These are phyloP conservation scores for Pseudozyma thailandica DNA, from an alignment of 1,284 basidiomycete species.

Conservation along the genomic window DNA sequence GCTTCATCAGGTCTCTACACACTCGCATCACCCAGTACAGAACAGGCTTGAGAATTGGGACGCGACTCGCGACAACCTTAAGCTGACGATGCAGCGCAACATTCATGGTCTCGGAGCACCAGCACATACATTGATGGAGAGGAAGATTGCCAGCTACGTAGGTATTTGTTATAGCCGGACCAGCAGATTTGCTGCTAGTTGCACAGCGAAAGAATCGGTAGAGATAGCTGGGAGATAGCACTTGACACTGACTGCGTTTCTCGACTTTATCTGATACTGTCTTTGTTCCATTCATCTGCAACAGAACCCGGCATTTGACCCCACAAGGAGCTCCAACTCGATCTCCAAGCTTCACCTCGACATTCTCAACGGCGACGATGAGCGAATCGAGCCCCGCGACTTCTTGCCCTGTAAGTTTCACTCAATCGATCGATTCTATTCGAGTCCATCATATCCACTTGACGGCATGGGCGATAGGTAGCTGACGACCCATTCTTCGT, in stretches of 20 bases:
- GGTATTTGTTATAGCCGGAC: constrained; percentile 58
- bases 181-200: not conserved
- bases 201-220: not conserved
- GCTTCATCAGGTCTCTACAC: constrained; percentile 48
- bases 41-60: constrained; percentile 76
- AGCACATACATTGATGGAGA: constrained; percentile 89
- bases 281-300: not conserved
- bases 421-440: not conserved
- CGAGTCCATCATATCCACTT: not conserved
- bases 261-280: not conserved
- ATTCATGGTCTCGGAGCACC: constrained; percentile 87
- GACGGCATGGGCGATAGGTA: not conserved
- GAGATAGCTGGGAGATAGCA: not conserved
- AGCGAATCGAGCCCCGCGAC: constrained; percentile 61
- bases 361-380: constrained; percentile 65
- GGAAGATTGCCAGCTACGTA: constrained; percentile 83
- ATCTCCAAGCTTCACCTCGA: constrained; percentile 63
- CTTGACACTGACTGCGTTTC: not conserved
- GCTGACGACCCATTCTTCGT: not conserved
- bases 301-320: constrained; percentile 38
- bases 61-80: constrained; percentile 86
- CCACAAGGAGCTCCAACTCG: constrained; percentile 26
- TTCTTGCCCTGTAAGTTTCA: constrained; percentile 60
- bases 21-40: constrained; percentile 60
- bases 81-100: constrained; percentile 85